Evolutionary conservation across 2,329 filamentous ascomycete species (phyloP).

Genomic region (Zasmidium cellare): DNA sequence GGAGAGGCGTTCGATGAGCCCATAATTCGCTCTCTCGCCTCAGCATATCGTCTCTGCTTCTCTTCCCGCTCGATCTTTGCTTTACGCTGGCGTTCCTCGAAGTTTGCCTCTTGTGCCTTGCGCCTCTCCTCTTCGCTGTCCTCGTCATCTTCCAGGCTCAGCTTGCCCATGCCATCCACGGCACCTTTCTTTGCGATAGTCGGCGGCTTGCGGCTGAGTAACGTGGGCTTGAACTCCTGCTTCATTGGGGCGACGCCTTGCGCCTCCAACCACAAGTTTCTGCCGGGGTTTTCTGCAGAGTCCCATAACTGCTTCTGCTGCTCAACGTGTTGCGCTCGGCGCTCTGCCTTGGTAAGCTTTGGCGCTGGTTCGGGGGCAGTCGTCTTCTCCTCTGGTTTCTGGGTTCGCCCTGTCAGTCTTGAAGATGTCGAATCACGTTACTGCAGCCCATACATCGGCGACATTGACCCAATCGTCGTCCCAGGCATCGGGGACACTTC

Average conservation of each 20-base stretch:
- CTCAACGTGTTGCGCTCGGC: slow-evolving; percentile 76
- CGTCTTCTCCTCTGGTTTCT: slow-evolving; percentile 39
- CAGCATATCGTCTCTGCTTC: slow-evolving; percentile 87
- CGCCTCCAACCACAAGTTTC: slow-evolving; percentile 73
- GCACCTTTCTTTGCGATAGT: slow-evolving; percentile 61
- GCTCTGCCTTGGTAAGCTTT: slow-evolving; percentile 72
- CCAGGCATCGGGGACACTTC: slow-evolving; percentile 73
- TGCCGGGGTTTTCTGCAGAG: slow-evolving; percentile 77
- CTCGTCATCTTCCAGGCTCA: slow-evolving; percentile 53
- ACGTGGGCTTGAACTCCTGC: slow-evolving; percentile 73
- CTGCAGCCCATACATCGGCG: slow-evolving; percentile 61
- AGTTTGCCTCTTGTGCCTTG: slow-evolving; percentile 63
- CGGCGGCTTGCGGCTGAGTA: slow-evolving; percentile 78
- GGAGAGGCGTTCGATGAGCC: slow-evolving; percentile 52
- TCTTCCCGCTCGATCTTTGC: slow-evolving; percentile 81
- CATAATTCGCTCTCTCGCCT: slow-evolving; percentile 84
- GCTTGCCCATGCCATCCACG: slow-evolving; percentile 46
- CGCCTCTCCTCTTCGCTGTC: slow-evolving; percentile 65
- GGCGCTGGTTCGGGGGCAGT: slow-evolving; percentile 38
- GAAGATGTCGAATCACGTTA: neutral
- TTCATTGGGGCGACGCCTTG: slow-evolving; percentile 63
- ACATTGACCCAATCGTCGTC: slow-evolving; percentile 85
- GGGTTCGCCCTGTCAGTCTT: slow-evolving; percentile 18
- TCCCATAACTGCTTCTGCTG: slow-evolving; percentile 86
- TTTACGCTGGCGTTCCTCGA: slow-evolving; percentile 75